phyloP scores from a whole-genome alignment of 1,139 yeast genomes.

The Schwanniomyces etchellsii region DNA sequence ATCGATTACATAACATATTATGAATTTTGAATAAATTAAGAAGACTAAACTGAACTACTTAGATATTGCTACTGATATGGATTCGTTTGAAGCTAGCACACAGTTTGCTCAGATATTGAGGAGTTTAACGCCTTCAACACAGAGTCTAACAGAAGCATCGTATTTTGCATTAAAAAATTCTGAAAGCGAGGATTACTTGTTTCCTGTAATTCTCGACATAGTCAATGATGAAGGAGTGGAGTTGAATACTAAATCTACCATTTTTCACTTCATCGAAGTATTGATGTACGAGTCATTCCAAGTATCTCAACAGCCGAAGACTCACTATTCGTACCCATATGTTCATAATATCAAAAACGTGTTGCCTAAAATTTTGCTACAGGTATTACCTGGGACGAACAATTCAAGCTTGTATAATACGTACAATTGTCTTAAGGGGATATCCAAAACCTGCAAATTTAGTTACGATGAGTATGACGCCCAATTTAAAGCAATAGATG shows the following conservation, averaged over 20 bases:
- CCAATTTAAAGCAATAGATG: constrained; percentile 19
- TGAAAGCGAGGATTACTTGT: constrained; percentile 67
- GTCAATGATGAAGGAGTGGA: constrained; percentile 44
- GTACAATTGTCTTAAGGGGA: constrained; percentile 31
- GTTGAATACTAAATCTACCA: constrained; percentile 58
- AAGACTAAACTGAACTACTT: not conserved
- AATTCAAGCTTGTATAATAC: constrained; percentile 45
- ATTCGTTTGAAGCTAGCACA: constrained; percentile 72
- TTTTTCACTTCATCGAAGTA: constrained; percentile 65
- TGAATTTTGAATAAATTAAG: not conserved
- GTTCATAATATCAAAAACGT: constrained; percentile 36
- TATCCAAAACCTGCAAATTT: constrained; percentile 31
- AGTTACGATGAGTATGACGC: constrained; percentile 21
- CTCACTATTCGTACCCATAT: constrained; percentile 36
- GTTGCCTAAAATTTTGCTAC: constrained; percentile 42
- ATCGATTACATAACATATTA: not conserved
- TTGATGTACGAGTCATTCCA: constrained; percentile 36
- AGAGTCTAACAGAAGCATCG: constrained; percentile 49
- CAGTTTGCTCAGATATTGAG: constrained; percentile 61
- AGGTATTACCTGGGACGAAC: constrained; percentile 47
- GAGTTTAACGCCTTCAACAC: constrained; percentile 57
- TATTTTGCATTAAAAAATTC: constrained; percentile 54
- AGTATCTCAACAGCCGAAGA: constrained; percentile 27
- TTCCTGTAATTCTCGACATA: constrained; percentile 65
- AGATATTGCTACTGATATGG: constrained; percentile 40